Conservation (phyloP, 1,284 basidiomycete species). For the Tilletia setariae region DNA sequence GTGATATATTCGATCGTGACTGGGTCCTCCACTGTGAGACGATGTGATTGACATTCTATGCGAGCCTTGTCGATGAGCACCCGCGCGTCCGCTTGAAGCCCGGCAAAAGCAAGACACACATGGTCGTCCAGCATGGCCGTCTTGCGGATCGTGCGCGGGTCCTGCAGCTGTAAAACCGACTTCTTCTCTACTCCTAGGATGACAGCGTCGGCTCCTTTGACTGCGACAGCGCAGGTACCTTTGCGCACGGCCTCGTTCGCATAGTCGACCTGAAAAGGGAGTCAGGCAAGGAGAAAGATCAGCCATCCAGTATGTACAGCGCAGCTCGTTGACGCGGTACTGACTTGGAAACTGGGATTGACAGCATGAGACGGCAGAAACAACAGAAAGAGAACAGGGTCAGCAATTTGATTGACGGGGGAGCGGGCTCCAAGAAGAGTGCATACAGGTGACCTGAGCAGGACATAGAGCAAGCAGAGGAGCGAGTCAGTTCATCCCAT, state of each 20-base stretch:
- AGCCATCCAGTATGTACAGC: neutral
- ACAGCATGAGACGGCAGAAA: too few species aligned
- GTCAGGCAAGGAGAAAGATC: conserved; percentile 13
- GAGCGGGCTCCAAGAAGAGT: neutral
- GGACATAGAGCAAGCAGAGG: neutral
- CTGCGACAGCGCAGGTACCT: conserved; percentile 96
- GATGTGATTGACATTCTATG: conserved; percentile 95
- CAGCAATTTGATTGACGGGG: too few species aligned
- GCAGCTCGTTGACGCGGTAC: neutral
- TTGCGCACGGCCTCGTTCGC: conserved; percentile 93
- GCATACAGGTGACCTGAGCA: conserved; percentile 28
- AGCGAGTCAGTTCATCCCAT: conserved; percentile 10
- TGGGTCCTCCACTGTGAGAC: conserved; percentile 95
- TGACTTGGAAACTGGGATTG: neutral
- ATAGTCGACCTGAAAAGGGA: conserved; percentile 79
- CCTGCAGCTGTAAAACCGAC: conserved; percentile 92
- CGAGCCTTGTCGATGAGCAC: conserved; percentile 97
- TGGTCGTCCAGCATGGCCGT: conserved; percentile 99
- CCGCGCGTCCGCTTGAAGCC: conserved; percentile 96
- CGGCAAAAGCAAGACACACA: conserved; percentile 93
- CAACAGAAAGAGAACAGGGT: neutral
- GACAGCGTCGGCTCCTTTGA: conserved; percentile 88
- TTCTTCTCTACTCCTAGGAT: conserved; percentile 99
- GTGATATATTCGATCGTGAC: conserved; percentile 98
- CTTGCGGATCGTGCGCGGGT: conserved; percentile 93